Evolutionary conservation across 805 yeast species (phyloP), one percentile per base, ranked within the genome.

Genomic region (Wickerhamiella sergipiensis): DNA sequence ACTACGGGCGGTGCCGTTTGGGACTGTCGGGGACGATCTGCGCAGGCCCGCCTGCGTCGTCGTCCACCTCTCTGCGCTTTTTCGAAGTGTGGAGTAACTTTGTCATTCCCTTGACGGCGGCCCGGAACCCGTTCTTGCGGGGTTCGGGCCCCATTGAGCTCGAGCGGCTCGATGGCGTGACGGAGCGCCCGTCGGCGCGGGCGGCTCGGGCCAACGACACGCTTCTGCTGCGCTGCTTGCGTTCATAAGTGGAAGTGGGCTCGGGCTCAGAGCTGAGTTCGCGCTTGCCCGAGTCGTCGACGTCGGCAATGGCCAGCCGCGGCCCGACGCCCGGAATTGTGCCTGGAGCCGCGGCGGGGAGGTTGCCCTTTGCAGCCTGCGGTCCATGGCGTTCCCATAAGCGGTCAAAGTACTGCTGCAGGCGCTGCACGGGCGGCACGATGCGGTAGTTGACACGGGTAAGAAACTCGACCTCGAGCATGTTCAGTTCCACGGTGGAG

Each of bases 401-500:
- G 22, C 62, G 55, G 31, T 57, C 58, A 52, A 67, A 70, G 56
- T 67, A 67, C 44, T 64, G 62, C 36, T 59, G 52, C 19, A 70
- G 59, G 18, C 61, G 51, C 42, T 61, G 60, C 3, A 50, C 56
- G 7, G 58, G 57, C 1, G 92, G 90, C 2, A 85, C 74, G 13
- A 84, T 79, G 54, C 84, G 72, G 78, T 92, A 90, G 53, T 80
- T 78, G 9, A 90, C 90, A 54, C 88, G 72, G 47, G 77, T 76
- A 45, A 90, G 73, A 60, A 92, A 88, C 65, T 92, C 97, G 49
- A 84, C 80, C 63, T 90, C 98, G 46, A 90, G 71, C 50, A 90
- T 74, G 65, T 92, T 92, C 64, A 92, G 74, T 65, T 92, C 99
- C 43, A 59, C 59, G 12, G 57, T 57, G 26, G 59, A 55, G 8